phyloP scores from a whole-genome alignment of 2,329 filamentous ascomycete genomes.

The Phyllosticta capitalensis region DNA sequence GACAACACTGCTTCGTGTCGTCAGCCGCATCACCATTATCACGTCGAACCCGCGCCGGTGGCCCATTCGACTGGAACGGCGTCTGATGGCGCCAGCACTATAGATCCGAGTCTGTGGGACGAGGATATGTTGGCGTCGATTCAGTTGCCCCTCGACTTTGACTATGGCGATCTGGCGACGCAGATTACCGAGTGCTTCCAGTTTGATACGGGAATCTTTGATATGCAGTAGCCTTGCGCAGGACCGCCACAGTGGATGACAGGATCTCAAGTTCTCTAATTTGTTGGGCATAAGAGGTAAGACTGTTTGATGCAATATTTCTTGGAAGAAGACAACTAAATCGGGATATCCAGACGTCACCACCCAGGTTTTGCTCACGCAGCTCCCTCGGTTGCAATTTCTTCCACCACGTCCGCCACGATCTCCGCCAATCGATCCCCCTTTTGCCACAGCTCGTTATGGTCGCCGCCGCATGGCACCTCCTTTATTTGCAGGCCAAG shows the following conservation, averaged over 20 bases:
- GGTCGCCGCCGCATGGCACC: background rate
- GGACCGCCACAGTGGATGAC: too few relatives aligned
- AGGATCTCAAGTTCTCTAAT: too few relatives aligned
- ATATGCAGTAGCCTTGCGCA: background rate
- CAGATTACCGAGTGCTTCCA: background rate
- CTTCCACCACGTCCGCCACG: background rate
- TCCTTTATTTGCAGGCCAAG: background rate
- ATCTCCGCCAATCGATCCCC: background rate
- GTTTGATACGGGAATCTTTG: background rate
- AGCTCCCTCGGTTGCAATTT: background rate
- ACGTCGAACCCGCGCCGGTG: background rate
- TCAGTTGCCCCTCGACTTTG: background rate
- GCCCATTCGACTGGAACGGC: background rate
- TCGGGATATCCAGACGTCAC: background rate
- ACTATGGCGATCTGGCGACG: background rate
- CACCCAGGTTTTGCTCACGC: background rate
- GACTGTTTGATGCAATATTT: background rate
- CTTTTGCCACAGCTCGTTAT: background rate
- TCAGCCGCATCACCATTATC: background rate
- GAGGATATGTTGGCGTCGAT: background rate
- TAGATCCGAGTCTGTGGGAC: background rate
- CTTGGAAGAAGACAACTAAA: background rate
- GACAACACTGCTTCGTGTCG: background rate
- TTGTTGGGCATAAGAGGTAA: too few relatives aligned
- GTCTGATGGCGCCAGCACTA: background rate